A percentile compares a stretch with the other conserved stretches of the same genome.
These are phyloP conservation scores for Pythium pectinolyticum DNA, from an alignment of 352 stramenopile genomes.

Conservation along the genomic window DNA sequence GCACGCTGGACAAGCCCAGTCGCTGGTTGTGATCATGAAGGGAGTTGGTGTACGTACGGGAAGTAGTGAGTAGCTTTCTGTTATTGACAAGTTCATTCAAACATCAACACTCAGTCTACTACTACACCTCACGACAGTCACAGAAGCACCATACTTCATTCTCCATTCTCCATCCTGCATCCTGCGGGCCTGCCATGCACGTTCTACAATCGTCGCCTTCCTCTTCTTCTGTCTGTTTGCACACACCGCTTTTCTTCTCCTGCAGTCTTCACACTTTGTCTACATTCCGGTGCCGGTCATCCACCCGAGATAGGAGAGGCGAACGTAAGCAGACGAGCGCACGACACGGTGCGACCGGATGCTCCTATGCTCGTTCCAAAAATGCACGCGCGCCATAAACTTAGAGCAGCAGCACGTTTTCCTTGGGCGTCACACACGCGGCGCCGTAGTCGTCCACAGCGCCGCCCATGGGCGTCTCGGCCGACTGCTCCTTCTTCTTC, in stretches of 20 bases:
- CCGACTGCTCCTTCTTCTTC: constrained; percentile 57
- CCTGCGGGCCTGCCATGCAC: too few species aligned
- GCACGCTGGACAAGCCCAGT: too few species aligned
- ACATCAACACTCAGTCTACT: constrained; percentile 10
- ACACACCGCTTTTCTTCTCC: not conserved
- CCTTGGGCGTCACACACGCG: constrained; percentile 76
- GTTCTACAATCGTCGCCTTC: too few species aligned
- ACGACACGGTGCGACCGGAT: too few species aligned
- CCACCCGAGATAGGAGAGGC: too few species aligned
- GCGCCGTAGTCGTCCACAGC: constrained; percentile 51
- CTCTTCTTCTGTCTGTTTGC: not conserved
- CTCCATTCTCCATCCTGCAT: not conserved
- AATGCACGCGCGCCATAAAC: constrained; percentile 42
- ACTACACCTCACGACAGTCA: constrained; percentile 2
- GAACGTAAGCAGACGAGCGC: too few species aligned
- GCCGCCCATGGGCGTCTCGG: constrained; percentile 44
- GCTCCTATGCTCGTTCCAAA: constrained; percentile 32
- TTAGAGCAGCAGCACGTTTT: constrained; percentile 84
- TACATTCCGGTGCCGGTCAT: too few species aligned
- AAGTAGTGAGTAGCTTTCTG: not conserved
- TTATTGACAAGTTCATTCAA: constrained; percentile 26
- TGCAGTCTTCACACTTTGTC: too few species aligned
- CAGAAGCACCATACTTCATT: constrained; percentile 2
- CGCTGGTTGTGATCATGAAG: not conserved
- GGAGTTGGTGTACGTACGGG: not conserved